Evolutionary conservation across 2,329 filamentous ascomycete genomes (phyloP).

Genomic region (Escovopsis weberi): DNA sequence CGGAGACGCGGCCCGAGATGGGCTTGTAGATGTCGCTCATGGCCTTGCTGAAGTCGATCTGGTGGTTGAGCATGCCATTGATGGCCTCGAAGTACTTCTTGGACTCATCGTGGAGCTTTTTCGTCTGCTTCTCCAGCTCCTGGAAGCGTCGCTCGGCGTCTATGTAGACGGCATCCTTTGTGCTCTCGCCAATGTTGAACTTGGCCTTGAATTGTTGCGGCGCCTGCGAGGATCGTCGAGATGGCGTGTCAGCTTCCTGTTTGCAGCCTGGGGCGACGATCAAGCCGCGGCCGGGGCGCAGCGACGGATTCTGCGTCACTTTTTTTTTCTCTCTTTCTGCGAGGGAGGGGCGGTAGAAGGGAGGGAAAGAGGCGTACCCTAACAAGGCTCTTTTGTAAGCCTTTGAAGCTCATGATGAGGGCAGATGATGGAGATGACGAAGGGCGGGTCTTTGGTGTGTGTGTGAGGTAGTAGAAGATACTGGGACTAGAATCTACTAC

Average conservation of each 20-base stretch:
- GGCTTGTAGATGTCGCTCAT: conserved; percentile 97
- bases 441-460: neutral
- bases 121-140: conserved; percentile 90
- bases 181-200: conserved; percentile 92
- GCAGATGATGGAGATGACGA: neutral
- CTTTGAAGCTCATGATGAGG: conserved; percentile 80
- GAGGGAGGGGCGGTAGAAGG: conserved; percentile 14
- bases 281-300: neutral
- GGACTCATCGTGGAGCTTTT: conserved; percentile 91
- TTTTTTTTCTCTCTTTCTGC: neutral
- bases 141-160: conserved; percentile 89
- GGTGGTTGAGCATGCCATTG: conserved; percentile 92
- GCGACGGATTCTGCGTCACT: neutral
- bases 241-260: neutral
- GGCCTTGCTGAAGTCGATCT: conserved; percentile 95
- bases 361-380: conserved; percentile 41
- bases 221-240: conserved; percentile 33
- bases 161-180: conserved; percentile 86
- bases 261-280: neutral
- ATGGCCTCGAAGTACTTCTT: conserved; percentile 97
- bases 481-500: too few species aligned
- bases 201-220: conserved; percentile 83
- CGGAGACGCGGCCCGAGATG: conserved; percentile 88
- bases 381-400: conserved; percentile 77
- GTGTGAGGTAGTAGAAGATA: too few species aligned